Conservation (phyloP, 805 yeast species). For the Yarrowia osloensis region DNA sequence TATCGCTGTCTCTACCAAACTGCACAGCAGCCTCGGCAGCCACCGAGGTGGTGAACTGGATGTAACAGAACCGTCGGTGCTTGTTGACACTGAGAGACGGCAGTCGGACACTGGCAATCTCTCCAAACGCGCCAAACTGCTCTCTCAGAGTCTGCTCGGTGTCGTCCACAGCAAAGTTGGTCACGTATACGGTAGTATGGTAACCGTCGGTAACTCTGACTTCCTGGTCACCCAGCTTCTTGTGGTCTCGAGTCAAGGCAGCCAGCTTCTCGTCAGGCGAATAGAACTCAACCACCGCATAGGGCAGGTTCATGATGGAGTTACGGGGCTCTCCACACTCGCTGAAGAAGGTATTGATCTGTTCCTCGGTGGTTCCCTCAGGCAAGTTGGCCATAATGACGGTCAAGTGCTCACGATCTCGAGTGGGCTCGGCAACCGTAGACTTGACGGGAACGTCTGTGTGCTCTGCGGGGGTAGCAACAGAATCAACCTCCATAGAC, state of each 20-base stretch:
- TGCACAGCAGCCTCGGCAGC: constrained; percentile 18
- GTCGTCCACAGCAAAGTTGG: constrained; percentile 20
- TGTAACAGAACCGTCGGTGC: constrained; percentile 24
- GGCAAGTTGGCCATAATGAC: constrained; percentile 14
- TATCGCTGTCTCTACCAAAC: not conserved
- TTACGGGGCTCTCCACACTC: constrained; percentile 26
- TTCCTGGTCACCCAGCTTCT: constrained; percentile 3
- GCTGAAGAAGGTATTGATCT: not conserved
- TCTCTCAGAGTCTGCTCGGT: constrained; percentile 1
- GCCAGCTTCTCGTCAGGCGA: constrained; percentile 1
- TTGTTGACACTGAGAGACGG: constrained; percentile 22
- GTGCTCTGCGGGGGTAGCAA: not conserved
- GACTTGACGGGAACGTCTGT: not conserved
- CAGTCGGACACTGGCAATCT: constrained; percentile 21
- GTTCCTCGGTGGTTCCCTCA: not conserved
- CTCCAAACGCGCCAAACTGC: constrained; percentile 17
- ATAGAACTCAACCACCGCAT: constrained; percentile 19
- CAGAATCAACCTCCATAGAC: constrained; percentile 2
- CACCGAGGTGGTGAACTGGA: constrained; percentile 1
- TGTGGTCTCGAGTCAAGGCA: constrained; percentile 20
- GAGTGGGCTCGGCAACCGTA: not conserved
- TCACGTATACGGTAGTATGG: constrained; percentile 14
- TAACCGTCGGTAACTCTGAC: constrained; percentile 15
- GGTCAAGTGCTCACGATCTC: constrained; percentile 16
- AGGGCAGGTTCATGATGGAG: not conserved